Evolutionary conservation across 2,329 filamentous ascomycete genomes (phyloP).

Genomic region (Penicillium verrucosum): DNA sequence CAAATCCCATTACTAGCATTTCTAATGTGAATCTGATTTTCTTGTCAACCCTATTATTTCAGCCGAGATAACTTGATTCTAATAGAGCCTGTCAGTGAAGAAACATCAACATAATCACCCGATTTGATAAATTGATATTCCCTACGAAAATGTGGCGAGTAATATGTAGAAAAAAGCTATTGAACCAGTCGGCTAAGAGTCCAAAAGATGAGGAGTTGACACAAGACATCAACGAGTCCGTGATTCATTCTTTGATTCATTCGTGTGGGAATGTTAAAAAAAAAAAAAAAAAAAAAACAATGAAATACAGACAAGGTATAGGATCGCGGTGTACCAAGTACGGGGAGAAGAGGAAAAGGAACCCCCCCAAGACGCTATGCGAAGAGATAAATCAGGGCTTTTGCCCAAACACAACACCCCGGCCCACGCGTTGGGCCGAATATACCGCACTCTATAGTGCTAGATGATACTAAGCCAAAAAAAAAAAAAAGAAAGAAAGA

Average conservation of each 20-base stretch:
- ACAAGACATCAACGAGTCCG: background rate
- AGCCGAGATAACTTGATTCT: too few species aligned
- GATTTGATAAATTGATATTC: too few species aligned
- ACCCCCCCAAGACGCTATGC: constrained; percentile 41
- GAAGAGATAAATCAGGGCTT: constrained; percentile 32
- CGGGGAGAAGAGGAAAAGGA: constrained; percentile 17
- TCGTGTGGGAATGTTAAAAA: background rate
- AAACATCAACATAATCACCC: too few species aligned
- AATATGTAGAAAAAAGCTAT: too few species aligned
- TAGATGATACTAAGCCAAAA: background rate
- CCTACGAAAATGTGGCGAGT: too few species aligned
- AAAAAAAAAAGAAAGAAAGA: background rate
- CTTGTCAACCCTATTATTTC: too few species aligned
- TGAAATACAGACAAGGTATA: constrained; percentile 15
- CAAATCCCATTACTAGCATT: too few species aligned
- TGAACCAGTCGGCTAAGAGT: background rate
- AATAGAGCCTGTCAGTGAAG: too few species aligned
- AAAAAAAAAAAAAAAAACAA: background rate
- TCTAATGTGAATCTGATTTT: too few species aligned
- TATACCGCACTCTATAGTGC: constrained; percentile 21
- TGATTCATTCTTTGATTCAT: background rate
- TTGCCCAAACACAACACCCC: constrained; percentile 13
- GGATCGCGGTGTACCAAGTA: constrained; percentile 4
- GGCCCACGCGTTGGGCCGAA: background rate
- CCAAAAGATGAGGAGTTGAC: background rate